Evolutionary conservation across 306 rosid species (phyloP).

Genomic region (Cucumis cinereus): DNA sequence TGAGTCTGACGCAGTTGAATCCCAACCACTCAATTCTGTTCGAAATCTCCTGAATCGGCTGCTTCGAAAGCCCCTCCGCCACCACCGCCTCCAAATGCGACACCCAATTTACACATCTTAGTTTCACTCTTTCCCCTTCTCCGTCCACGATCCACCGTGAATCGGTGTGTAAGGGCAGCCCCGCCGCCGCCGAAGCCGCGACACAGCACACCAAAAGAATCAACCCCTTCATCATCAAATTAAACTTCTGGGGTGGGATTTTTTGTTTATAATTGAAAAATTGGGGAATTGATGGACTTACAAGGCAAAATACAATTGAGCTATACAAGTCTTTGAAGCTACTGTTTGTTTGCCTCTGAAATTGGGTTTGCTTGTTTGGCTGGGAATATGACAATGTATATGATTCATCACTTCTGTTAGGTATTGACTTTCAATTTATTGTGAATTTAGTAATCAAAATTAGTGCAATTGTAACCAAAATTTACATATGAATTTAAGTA

Average conservation of each 20-base stretch:
- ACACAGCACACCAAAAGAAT: not conserved
- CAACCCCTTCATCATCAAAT: constrained; percentile 10
- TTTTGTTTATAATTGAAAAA: not conserved
- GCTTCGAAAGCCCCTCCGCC: constrained; percentile 80
- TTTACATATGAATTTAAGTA: too few relatives aligned
- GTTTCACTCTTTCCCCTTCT: constrained; percentile 60
- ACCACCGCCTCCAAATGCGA: constrained; percentile 59
- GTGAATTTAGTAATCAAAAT: too few relatives aligned
- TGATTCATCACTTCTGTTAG: too few relatives aligned
- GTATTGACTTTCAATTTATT: too few relatives aligned
- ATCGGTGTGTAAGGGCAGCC: constrained; percentile 39
- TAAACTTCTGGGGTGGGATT: not conserved
- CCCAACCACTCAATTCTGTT: constrained; percentile 41
- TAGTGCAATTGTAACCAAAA: too few relatives aligned
- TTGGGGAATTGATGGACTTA: not conserved
- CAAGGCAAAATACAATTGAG: not conserved
- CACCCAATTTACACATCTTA: constrained; percentile 81
- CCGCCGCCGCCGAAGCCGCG: constrained; percentile 9
- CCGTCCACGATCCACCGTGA: constrained; percentile 70
- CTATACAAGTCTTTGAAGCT: not conserved
- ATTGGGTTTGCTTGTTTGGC: not conserved
- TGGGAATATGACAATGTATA: not conserved
- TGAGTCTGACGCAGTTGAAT: constrained; percentile 85
- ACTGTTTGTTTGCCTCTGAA: not conserved
- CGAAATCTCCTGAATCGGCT: constrained; percentile 51